These are phyloP conservation scores for Immersiporthe knoxdaviesiana DNA, from an alignment of 2,329 filamentous ascomycete species.

Conservation along the genomic window DNA sequence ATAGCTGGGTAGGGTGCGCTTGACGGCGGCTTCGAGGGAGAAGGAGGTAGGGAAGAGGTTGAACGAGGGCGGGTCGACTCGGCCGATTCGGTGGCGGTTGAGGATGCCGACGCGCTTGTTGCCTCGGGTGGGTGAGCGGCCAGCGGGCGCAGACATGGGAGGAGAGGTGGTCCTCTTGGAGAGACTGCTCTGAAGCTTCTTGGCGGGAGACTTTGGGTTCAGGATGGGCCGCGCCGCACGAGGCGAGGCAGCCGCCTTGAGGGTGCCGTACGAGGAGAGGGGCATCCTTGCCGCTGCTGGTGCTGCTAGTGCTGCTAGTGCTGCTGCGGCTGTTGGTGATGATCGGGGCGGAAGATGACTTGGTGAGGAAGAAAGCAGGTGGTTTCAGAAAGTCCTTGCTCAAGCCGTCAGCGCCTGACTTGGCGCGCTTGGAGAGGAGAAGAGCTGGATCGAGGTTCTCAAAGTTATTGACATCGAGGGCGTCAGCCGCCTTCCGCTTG, in stretches of 20 bases:
- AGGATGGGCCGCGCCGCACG: constrained; percentile 51
- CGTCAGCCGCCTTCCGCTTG: constrained; percentile 62
- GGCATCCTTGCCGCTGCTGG: constrained; percentile 37
- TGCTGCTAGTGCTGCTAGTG: no score
- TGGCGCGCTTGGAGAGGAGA: constrained; percentile 62
- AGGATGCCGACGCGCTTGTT: constrained; percentile 71
- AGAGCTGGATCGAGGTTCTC: constrained; percentile 64
- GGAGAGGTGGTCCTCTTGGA: constrained; percentile 51
- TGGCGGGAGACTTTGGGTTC: constrained; percentile 56
- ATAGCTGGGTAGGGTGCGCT: constrained; percentile 71
- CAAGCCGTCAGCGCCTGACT: constrained; percentile 47
- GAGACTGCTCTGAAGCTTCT: constrained; percentile 49
- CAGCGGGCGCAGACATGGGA: constrained; percentile 70
- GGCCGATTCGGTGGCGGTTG: constrained; percentile 68
- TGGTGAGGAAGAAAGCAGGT: constrained; percentile 49
- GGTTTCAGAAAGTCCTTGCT: constrained; percentile 55
- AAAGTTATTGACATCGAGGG: constrained; percentile 54
- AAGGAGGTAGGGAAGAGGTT: constrained; percentile 66
- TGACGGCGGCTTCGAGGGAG: constrained; percentile 82
- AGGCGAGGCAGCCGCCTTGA: constrained; percentile 33
- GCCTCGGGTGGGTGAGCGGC: constrained; percentile 74
- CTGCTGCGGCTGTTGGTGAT: constrained; percentile 33
- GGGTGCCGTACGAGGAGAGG: constrained; percentile 38
- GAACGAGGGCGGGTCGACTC: constrained; percentile 72
- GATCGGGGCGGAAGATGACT: constrained; percentile 42